Conservation (phyloP, 1,139 yeast genomes). For the Diutina mesorugosa region DNA sequence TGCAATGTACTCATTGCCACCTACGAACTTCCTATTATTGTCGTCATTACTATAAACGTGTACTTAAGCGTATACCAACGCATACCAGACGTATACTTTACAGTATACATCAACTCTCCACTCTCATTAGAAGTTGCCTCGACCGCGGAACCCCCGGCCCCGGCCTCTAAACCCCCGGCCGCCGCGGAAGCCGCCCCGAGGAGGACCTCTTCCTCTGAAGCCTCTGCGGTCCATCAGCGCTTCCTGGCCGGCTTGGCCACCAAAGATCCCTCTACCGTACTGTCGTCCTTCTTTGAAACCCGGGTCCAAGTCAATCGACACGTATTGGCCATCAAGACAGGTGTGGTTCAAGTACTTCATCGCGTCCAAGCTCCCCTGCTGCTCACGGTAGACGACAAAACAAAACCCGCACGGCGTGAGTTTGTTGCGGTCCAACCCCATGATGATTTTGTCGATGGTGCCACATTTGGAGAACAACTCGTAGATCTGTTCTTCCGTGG, state of each 20-base stretch:
- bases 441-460: slow-evolving; percentile 59
- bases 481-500: slow-evolving; percentile 87
- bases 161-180: slow-evolving; percentile 10
- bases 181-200: slow-evolving; percentile 6
- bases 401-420: slow-evolving; percentile 95
- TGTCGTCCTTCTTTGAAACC: slow-evolving; percentile 93
- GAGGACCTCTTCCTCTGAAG: slow-evolving; percentile 10
- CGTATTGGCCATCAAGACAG: slow-evolving; percentile 63
- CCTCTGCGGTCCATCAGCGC: slow-evolving; percentile 4
- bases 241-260: slow-evolving; percentile 47
- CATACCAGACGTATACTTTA: background rate
- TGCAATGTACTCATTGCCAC: no score
- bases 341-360: slow-evolving; percentile 73
- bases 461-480: slow-evolving; percentile 81
- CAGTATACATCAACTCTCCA: background rate
- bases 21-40: background rate
- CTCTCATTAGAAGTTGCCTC: slow-evolving; percentile 6
- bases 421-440: slow-evolving; percentile 86
- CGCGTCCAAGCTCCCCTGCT: slow-evolving; percentile 65
- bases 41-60: background rate
- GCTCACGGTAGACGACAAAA: slow-evolving; percentile 62
- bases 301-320: slow-evolving; percentile 84
- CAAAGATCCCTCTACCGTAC: slow-evolving; percentile 81
- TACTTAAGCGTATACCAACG: background rate
- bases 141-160: slow-evolving; percentile 10